Base-by-base conservation (phyloP, 768 basidiomycete genomes). In the Asterophora parasitica region DNA sequence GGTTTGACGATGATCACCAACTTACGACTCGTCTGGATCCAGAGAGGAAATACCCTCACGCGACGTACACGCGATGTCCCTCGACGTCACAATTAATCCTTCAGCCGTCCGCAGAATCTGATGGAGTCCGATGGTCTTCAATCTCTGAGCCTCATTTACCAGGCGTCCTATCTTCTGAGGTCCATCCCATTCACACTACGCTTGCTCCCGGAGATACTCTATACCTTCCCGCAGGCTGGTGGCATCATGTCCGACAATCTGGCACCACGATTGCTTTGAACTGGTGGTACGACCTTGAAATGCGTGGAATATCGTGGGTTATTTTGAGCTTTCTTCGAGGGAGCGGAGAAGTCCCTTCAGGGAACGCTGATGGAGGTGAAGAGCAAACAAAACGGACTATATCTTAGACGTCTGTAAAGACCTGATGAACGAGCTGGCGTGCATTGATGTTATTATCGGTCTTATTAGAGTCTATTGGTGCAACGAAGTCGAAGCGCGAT, bases 221-320 rank as follows among this genome's bases (percentile, higher is more conserved):
- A 15, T 95, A 92, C 65, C 78, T 96, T 15, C 94, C 94, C n/a
- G 78, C 85, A 4, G 85, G 90, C 0, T 96, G 94, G 94, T 95
- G 87, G 85, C 93, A 95, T 61, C 78, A 89, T 58, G 91, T 95
- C 30, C 74, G 80, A 33, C 93, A 96, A 61, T 69, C 76, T 3
- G 76, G 73, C 50, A 69, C 72, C 17, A 82, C 78, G 1, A 79
- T 92, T 49, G 88, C 88, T 1, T 57, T 89, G 16, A 93, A 93
- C 58, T 92, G 87, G 83, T 93, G 90, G 90, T 91, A 89, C 61
- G 90, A 93, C 57, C 75, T 85, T 54, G 85, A 90, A 61, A 76
- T 83, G 62, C 67, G 74, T 46, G 88, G 89, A 11, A 76, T 78
- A 69, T 66, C 75, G 6, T 91, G 88, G 87, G 74, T 85, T 12